phyloP scores from a whole-genome alignment of 108 stramenopile species.

The Cyclotella atomus region DNA sequence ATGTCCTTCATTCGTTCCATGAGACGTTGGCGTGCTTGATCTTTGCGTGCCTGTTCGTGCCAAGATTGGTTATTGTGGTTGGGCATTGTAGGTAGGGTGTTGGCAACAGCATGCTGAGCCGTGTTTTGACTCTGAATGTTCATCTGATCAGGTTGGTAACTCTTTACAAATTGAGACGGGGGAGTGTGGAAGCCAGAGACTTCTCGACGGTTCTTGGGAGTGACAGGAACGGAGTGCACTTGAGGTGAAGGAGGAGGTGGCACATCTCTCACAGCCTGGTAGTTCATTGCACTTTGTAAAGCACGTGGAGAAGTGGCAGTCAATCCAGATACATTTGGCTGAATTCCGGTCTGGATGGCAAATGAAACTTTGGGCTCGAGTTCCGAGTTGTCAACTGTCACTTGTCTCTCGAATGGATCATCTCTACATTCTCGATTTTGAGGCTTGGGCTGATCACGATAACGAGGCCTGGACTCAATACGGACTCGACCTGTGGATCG shows the following conservation, averaged over 20 bases:
- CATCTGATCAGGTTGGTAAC: too few species aligned
- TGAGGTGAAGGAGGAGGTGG: neutral
- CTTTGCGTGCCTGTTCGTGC: neutral
- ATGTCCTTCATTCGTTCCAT: neutral
- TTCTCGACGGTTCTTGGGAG: neutral
- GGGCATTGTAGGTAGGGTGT: neutral
- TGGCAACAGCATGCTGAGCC: too few species aligned
- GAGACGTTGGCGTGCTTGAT: conserved; percentile 9
- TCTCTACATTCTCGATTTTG: neutral
- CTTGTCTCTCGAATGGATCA: neutral
- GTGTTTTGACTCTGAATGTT: too few species aligned
- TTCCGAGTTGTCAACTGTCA: neutral
- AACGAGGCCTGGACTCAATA: conserved; percentile 5
- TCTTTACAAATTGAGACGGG: neutral
- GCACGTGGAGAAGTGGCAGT: neutral
- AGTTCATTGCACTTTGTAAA: neutral
- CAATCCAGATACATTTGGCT: neutral
- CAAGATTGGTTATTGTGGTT: neutral
- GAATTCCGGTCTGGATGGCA: conserved; percentile 1
- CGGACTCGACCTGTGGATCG: neutral
- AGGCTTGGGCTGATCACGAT: neutral
- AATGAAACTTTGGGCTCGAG: neutral
- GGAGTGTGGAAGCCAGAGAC: neutral
- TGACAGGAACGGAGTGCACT: neutral
- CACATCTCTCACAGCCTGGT: neutral